Evolutionary conservation across 495 filamentous ascomycete species (phyloP).

Genomic region (Penicillium mononematosum): DNA sequence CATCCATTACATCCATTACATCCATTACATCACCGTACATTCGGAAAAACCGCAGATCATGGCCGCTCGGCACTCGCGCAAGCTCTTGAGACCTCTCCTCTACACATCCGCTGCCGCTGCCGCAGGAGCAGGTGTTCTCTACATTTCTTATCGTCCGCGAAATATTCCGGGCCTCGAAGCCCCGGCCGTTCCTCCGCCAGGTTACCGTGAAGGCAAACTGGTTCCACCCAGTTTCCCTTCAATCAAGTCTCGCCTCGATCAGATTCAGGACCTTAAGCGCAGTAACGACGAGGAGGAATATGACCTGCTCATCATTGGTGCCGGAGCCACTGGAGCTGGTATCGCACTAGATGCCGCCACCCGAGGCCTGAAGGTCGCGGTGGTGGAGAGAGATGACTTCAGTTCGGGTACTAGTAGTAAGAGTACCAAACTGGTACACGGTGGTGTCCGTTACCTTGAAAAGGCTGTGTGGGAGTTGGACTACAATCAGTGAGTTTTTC

Average conservation of each 20-base stretch:
- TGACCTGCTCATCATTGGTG: conserved; percentile 89
- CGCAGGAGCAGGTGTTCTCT: conserved; percentile 63
- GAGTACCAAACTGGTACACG: conserved; percentile 96
- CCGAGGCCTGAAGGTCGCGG: conserved; percentile 85
- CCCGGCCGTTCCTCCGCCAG: conserved; percentile 76
- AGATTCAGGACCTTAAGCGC: conserved; percentile 53
- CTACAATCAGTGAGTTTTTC: conserved; percentile 69
- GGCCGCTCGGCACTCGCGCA: conserved; percentile 57
- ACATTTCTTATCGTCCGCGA: conserved; percentile 77
- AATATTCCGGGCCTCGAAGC: conserved; percentile 83
- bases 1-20: not conserved
- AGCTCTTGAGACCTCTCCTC: conserved; percentile 57
- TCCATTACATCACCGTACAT: conserved; percentile 5
- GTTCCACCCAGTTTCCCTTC: conserved; percentile 77
- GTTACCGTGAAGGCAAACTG: conserved; percentile 75
- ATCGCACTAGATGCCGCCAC: conserved; percentile 94
- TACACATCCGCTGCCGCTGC: conserved; percentile 60
- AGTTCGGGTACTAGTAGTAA: conserved; percentile 92
- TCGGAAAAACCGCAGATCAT: conserved; percentile 37
- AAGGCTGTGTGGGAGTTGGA: conserved; percentile 97
- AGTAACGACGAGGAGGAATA: conserved; percentile 53
- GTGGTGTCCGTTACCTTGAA: conserved; percentile 93
- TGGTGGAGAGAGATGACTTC: conserved; percentile 97
- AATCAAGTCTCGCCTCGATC: conserved; percentile 65
- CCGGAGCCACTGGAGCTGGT: conserved; percentile 87